These are phyloP conservation scores for Mycena haematopus DNA, from an alignment of 768 basidiomycete genomes.

Conservation along the genomic window DNA sequence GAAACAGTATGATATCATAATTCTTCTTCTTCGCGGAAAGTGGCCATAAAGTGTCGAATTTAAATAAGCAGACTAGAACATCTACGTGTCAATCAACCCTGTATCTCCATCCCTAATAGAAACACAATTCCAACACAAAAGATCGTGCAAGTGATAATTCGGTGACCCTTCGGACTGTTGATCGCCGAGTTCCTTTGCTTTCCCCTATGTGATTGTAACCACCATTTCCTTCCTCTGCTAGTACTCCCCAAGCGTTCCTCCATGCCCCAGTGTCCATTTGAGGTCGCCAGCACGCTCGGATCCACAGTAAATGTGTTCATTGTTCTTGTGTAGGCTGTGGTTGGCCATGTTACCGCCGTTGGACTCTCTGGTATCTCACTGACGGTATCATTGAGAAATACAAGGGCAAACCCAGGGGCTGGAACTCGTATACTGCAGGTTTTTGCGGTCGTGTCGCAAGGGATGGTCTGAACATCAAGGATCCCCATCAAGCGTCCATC, in stretches of 20 bases:
- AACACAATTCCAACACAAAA: not conserved
- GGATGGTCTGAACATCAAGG: conserved; percentile 28
- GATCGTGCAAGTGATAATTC: not conserved
- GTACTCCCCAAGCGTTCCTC: conserved; percentile 35
- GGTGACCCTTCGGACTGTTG: not conserved
- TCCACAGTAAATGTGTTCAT: conserved; percentile 41
- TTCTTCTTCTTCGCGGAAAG: not conserved
- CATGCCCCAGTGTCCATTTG: conserved; percentile 44
- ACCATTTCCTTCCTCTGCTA: conserved; percentile 26
- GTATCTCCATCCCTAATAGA: not conserved
- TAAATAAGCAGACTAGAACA: not conserved
- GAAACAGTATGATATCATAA: no score
- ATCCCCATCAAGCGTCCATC: conserved; percentile 35
- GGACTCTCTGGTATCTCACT: conserved; percentile 15
- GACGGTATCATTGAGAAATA: conserved; percentile 31
- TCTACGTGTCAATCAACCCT: not conserved
- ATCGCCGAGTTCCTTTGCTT: not conserved
- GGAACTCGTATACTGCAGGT: conserved; percentile 36
- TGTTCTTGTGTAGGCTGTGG: conserved; percentile 40
- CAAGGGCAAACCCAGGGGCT: conserved; percentile 37
- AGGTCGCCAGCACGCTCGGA: conserved; percentile 43
- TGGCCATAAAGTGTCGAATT: not conserved
- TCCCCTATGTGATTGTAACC: not conserved
- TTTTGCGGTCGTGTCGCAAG: conserved; percentile 29
- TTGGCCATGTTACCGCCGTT: conserved; percentile 36